These are phyloP conservation scores for Oxytropis ochrocephala DNA, from an alignment of 306 rosid species.

Conservation along the genomic window DNA sequence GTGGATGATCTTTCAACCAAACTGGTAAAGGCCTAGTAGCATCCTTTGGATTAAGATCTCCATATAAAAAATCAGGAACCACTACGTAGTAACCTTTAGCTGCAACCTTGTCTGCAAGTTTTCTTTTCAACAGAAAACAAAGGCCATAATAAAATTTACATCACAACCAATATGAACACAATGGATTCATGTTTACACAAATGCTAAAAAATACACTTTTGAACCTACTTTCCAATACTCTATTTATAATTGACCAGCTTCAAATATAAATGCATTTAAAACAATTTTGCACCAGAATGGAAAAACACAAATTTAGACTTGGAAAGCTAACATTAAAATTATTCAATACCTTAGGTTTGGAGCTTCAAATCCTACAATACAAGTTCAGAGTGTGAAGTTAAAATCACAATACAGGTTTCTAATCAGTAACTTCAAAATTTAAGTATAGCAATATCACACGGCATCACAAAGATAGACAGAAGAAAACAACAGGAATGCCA, in stretches of 20 bases:
- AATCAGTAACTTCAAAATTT: not conserved
- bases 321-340: not conserved
- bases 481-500: too few species aligned
- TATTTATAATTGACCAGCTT: not conserved
- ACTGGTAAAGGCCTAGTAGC: slow-evolving; percentile 34
- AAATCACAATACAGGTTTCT: not conserved
- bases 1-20: slow-evolving; percentile 47
- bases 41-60: slow-evolving; percentile 37
- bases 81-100: slow-evolving; percentile 55
- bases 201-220: too few species aligned
- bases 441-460: not conserved
- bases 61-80: slow-evolving; percentile 53
- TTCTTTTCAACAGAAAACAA: slow-evolving; percentile 31
- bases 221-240: too few species aligned
- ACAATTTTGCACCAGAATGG: too few species aligned
- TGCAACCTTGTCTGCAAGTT: slow-evolving; percentile 62
- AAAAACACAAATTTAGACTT: not conserved
- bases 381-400: not conserved
- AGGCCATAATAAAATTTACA: not conserved
- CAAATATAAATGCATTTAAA: not conserved
- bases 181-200: not conserved
- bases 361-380: not conserved
- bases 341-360: not conserved
- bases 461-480: not conserved
- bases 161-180: not conserved